Evolutionary conservation across 1,284 basidiomycete species (phyloP), one percentile per base, ranked within the genome.

Genomic region (Boletus holoroseus): DNA sequence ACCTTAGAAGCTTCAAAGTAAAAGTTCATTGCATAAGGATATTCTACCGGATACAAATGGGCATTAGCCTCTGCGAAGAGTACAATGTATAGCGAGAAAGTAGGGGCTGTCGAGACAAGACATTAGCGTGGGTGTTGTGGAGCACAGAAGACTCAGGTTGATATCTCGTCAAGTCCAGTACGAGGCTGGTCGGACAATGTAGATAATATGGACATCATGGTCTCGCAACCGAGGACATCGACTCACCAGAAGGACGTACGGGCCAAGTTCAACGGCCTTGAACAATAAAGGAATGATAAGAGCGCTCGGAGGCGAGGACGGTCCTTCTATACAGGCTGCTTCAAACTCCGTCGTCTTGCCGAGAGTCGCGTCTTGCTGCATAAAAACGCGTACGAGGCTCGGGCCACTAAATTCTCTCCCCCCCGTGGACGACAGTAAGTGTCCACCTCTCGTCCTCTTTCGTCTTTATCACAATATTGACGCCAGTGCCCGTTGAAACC

Each of bases 1-100:
- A 84, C 79, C 60, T 82, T 77, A 54, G 86, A 86, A 56, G 90
- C 89, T 64, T 88, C 84, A 72, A 91, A 91, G 75, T 94, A 95
- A 71, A 94, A 92, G 74, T 94, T 93, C 91, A 94, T 94, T 70
- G 67, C 64, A 66, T 50, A 64, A 64, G 62, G 61, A 67, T 69
- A 71, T 71, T 69, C 60, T 72, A 71, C 56, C 59, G 58, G 58
- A 59, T 59, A 64, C 60, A 54, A 56, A 57, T 36, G 44, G 36
- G 54, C 56, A 59, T 63, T 44, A 62, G 59, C 54, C 54, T 55
- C 44, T 37, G 48, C 5, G 22, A 44, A 50, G 49, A 51, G 41
- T 46, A 49, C 43, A 51, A 30, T 32, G 37, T 39, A 26, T 26
- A 20, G 38, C 24, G 46, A 55, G 24, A 54, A 55, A 47, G 53